These are phyloP conservation scores for Phyllachora maydis DNA, from an alignment of 2,329 filamentous ascomycete genomes.

Conservation along the genomic window DNA sequence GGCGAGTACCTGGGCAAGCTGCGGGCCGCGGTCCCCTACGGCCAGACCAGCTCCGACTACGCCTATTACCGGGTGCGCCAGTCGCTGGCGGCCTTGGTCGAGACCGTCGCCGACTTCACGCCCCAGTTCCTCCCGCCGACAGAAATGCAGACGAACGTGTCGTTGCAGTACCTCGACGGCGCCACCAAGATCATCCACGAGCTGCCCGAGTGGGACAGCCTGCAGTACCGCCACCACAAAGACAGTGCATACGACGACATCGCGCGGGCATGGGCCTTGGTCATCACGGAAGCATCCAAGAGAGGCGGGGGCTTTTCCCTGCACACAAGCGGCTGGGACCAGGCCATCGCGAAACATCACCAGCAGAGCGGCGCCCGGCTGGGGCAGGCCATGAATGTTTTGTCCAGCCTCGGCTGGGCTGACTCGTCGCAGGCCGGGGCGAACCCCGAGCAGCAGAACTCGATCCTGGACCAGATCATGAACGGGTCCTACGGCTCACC, in stretches of 20 bases:
- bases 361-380: slow-evolving; percentile 68
- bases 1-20: slow-evolving; percentile 63
- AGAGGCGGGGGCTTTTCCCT: slow-evolving; percentile 76
- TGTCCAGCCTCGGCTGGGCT: slow-evolving; percentile 57
- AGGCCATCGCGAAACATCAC: slow-evolving; percentile 72
- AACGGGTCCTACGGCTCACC: slow-evolving; percentile 37
- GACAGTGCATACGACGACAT: slow-evolving; percentile 94
- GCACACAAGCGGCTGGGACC: slow-evolving; percentile 83
- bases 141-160: slow-evolving; percentile 65
- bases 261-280: slow-evolving; percentile 76
- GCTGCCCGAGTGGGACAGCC: slow-evolving; percentile 78
- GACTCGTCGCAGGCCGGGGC: slow-evolving; percentile 13
- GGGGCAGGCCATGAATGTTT: slow-evolving; percentile 56
- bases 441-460: slow-evolving; percentile 17
- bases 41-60: slow-evolving; percentile 73
- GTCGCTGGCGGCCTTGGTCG: slow-evolving; percentile 58
- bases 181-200: slow-evolving; percentile 80
- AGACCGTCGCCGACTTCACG: slow-evolving; percentile 84
- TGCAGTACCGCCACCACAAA: slow-evolving; percentile 78
- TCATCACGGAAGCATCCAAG: slow-evolving; percentile 81
- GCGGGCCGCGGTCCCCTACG: slow-evolving; percentile 66
- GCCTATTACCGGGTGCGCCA: slow-evolving; percentile 85
- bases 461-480: slow-evolving; percentile 40
- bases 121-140: slow-evolving; percentile 87
- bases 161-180: slow-evolving; percentile 71